Evolutionary conservation across 2,329 filamentous ascomycete genomes (phyloP).

Genomic region (Botrytis aclada): DNA sequence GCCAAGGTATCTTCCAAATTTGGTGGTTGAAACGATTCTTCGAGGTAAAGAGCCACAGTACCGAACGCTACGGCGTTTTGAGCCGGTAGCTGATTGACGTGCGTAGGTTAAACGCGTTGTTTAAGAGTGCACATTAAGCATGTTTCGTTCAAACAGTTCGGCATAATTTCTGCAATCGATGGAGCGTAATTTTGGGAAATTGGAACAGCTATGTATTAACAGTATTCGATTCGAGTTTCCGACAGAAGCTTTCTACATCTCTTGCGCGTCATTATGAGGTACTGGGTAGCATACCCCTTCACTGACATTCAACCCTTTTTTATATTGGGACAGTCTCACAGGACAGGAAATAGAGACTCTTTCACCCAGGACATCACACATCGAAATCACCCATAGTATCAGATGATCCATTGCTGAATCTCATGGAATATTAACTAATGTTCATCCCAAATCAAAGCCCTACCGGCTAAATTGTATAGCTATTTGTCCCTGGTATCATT

Average conservation of each 20-base stretch:
- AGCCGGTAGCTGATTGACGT: slow-evolving; percentile 35
- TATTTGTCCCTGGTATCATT: background rate
- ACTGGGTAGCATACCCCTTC: background rate
- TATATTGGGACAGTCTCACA: background rate
- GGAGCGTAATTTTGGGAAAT: slow-evolving; percentile 19
- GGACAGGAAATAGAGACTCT: background rate
- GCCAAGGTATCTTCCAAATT: slow-evolving; percentile 95
- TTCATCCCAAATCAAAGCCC: background rate
- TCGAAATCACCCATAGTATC: background rate
- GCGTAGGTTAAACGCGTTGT: slow-evolving; percentile 61
- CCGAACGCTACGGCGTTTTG: slow-evolving; percentile 35
- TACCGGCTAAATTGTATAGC: background rate
- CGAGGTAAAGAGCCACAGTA: slow-evolving; percentile 56
- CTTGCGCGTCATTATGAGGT: slow-evolving; percentile 2
- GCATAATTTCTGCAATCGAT: slow-evolving; percentile 28
- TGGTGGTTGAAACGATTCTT: slow-evolving; percentile 99
- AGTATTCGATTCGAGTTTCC: slow-evolving; percentile 11
- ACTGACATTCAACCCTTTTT: background rate
- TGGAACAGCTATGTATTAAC: slow-evolving; percentile 23
- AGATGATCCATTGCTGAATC: background rate
- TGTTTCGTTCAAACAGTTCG: slow-evolving; percentile 26
- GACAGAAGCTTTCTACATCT: slow-evolving; percentile 1
- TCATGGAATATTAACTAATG: background rate
- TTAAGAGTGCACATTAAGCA: slow-evolving; percentile 38
- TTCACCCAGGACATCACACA: background rate